Base-by-base conservation (phyloP, 106 monocot genomes). In the Agapanthus africanus region DNA sequence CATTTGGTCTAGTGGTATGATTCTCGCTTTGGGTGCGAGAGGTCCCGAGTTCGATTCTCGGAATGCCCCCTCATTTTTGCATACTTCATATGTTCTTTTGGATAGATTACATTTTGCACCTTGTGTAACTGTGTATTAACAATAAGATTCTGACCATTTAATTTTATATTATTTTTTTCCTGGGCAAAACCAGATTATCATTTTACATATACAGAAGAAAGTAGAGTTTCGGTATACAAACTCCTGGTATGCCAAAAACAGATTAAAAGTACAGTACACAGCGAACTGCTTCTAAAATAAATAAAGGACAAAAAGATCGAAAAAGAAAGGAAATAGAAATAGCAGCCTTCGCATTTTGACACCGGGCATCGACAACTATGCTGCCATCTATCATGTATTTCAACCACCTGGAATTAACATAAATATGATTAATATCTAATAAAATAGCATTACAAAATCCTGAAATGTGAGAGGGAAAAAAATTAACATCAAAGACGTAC, bases 1-100 rank as follows among this genome's bases (percentile, higher is more conserved):
- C n/a, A n/a, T 78, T 85, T 85, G 81, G 81, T 85, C 85, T 85
- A 85, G 85, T 85, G 85, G 85, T 86, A 86, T 86, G 85, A 86
- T 86, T 86, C 76, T 86, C 67, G 85, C 81, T 86, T 86, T 63
- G 79, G 85, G 81, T 86, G 85, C 79, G 74, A 82, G 81, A 86
- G 85, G 81, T 76, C 75, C 65, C 76, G 81, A 86, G 81, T 85
- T 85, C 85, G 85, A 85, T 85, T 85, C 85, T 85, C 85, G 85
- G 73, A 85, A 85, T 70, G 78, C 81, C 78, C 85, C 85, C n/a
- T n/a, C n/a, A n/a, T n/a, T n/a, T n/a, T n/a, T n/a, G n/a, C n/a
- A n/a, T n/a, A n/a, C n/a, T n/a, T n/a, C n/a, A n/a, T n/a, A n/a
- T n/a, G n/a, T n/a, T n/a, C n/a, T n/a, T n/a, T n/a, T n/a, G n/a